A percentile compares a stretch with the other conserved stretches of the same genome.
phyloP scores from a whole-genome alignment of 192 early-diverging fungal species.

The Allomyces arbusculus region DNA sequence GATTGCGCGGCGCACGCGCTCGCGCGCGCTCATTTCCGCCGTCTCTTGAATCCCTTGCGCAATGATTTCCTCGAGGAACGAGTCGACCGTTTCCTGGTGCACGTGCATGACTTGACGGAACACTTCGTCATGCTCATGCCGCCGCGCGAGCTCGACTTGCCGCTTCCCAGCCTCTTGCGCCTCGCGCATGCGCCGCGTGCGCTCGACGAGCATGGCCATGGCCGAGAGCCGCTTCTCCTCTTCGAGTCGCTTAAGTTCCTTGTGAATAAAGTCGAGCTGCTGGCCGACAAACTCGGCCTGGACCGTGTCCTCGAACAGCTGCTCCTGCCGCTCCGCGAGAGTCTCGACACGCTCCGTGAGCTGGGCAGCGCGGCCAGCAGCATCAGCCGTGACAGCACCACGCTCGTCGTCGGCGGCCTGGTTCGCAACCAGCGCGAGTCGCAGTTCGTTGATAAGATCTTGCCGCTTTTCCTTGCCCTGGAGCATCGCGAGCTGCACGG shows the following conservation, averaged over 20 bases:
- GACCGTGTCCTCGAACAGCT: constrained; percentile 9
- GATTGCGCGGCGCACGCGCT: constrained; percentile 22
- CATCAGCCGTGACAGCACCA: too few relatives aligned
- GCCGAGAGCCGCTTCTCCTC: constrained; percentile 26
- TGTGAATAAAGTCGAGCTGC: constrained; percentile 32
- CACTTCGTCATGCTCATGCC: constrained; percentile 25
- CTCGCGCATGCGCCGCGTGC: constrained; percentile 32
- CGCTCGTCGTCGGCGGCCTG: not conserved
- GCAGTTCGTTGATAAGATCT: constrained; percentile 32
- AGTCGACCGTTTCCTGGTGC: constrained; percentile 36
- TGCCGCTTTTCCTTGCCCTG: constrained; percentile 24
- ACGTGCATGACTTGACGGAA: constrained; percentile 32
- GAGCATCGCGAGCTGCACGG: constrained; percentile 36
- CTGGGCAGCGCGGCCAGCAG: too few relatives aligned
- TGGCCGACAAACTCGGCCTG: constrained; percentile 24
- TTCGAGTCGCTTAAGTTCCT: constrained; percentile 28
- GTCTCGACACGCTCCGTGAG: too few relatives aligned
- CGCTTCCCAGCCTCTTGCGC: constrained; percentile 27
- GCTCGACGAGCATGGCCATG: constrained; percentile 32
- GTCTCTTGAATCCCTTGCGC: constrained; percentile 13
- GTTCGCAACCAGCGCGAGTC: constrained; percentile 5
- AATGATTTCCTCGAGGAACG: constrained; percentile 30
- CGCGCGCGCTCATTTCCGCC: constrained; percentile 15
- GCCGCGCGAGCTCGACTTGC: constrained; percentile 22
- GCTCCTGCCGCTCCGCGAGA: not conserved